Evolutionary conservation across 768 basidiomycete genomes (phyloP).

Genomic region (Calocybe cyanea): DNA sequence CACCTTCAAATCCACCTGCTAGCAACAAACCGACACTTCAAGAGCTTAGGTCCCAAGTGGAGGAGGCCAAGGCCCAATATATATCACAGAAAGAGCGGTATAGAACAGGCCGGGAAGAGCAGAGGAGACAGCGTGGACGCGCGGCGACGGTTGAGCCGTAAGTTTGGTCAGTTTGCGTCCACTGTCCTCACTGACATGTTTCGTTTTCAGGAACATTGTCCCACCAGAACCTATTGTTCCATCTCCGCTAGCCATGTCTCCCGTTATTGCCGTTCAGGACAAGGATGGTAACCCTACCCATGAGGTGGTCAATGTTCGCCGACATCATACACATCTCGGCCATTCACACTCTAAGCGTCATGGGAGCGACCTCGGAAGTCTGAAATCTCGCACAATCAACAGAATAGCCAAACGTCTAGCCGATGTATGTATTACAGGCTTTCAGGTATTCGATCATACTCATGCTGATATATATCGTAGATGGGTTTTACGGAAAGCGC

Average conservation of each 20-base stretch:
- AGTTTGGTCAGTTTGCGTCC: not conserved
- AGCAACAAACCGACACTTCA: constrained; percentile 24
- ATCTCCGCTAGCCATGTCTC: constrained; percentile 9
- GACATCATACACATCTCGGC: constrained; percentile 39
- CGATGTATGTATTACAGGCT: constrained; percentile 45
- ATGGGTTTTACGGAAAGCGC: constrained; percentile 70
- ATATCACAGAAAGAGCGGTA: constrained; percentile 70
- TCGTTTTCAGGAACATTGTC: not conserved
- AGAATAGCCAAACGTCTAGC: constrained; percentile 57
- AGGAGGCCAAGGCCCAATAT: constrained; percentile 64
- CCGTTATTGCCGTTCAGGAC: constrained; percentile 54
- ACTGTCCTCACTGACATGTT: not conserved
- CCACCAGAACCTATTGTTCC: not conserved
- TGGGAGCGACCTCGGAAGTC: constrained; percentile 21
- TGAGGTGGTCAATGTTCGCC: constrained; percentile 57
- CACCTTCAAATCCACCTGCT: constrained; percentile 9
- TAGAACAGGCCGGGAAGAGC: constrained; percentile 52
- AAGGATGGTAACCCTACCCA: constrained; percentile 57
- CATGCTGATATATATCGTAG: constrained; percentile 37
- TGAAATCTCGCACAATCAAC: constrained; percentile 37
- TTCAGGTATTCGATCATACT: constrained; percentile 8
- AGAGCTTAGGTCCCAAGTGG: constrained; percentile 45
- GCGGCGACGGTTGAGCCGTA: constrained; percentile 10
- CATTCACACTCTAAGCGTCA: constrained; percentile 27
- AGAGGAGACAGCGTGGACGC: constrained; percentile 33